phyloP scores from a whole-genome alignment of 2,329 filamentous ascomycete genomes.

The Hyphodiscus sp. region DNA sequence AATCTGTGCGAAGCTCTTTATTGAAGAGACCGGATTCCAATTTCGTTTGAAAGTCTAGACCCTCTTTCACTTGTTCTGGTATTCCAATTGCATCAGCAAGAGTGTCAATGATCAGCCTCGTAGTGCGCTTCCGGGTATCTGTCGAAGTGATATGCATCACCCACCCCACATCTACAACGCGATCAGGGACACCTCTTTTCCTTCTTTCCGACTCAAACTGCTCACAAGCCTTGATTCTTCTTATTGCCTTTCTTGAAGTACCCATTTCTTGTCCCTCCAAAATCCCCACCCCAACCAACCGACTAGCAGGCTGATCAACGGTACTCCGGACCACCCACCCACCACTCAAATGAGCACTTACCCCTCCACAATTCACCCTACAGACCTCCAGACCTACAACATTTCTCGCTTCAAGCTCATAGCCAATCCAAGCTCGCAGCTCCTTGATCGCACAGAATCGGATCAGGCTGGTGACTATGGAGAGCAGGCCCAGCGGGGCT shows the following conservation, averaged over 20 bases:
- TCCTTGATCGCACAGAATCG: conserved; percentile 6
- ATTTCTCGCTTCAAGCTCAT: conserved; percentile 8
- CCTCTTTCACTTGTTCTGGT: no score
- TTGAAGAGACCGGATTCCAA: no score
- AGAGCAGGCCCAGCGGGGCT: conserved; percentile 3
- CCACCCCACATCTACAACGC: conserved; percentile 4
- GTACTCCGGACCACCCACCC: conserved; percentile 8
- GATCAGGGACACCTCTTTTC: conserved; percentile 1
- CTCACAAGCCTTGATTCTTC: conserved; percentile 3
- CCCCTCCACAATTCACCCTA: conserved; percentile 8
- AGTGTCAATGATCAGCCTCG: not conserved
- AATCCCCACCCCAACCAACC: conserved; percentile 2
- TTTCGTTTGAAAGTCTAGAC: no score
- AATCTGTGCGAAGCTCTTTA: no score
- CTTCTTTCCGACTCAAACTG: conserved; percentile 4
- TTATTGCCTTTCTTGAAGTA: not conserved
- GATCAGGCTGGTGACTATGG: conserved; percentile 6
- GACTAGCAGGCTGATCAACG: conserved; percentile 3
- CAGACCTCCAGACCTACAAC: conserved; percentile 5
- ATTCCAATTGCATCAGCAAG: conserved; percentile 1
- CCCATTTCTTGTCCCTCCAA: conserved; percentile 1
- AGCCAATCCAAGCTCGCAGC: conserved; percentile 7
- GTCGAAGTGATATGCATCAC: conserved; percentile 3
- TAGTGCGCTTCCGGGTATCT: not conserved
- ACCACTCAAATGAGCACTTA: conserved; percentile 5